phyloP scores from a whole-genome alignment of 208 protist species.

The Trypanosoma brucei region DNA sequence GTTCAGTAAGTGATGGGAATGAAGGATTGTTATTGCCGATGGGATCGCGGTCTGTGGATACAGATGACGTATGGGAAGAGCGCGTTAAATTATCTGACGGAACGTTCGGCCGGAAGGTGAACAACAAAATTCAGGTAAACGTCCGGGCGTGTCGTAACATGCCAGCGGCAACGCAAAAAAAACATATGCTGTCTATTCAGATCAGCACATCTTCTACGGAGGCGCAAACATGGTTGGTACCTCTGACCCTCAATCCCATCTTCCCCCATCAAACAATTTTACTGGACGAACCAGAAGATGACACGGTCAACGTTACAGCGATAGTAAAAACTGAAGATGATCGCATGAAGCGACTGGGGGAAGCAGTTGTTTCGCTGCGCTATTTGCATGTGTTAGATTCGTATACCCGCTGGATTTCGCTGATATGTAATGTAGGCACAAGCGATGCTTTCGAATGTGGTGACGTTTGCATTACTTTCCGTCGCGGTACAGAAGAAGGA shows the following conservation, averaged over 20 bases:
- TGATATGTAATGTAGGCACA: conserved; percentile 36
- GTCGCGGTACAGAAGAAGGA: background rate
- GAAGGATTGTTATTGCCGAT: background rate
- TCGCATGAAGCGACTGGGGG: conserved; percentile 30
- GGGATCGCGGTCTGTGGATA: no score
- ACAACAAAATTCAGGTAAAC: conserved; percentile 9
- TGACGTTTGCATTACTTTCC: conserved; percentile 26
- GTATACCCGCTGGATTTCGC: conserved; percentile 14
- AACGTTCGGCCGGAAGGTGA: background rate
- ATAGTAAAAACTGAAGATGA: conserved; percentile 23
- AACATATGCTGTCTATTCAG: conserved; percentile 9
- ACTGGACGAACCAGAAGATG: background rate
- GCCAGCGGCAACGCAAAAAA: background rate
- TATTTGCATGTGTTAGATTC: conserved; percentile 10
- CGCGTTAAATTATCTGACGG: background rate
- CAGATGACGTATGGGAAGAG: no score
- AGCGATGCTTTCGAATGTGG: conserved; percentile 29
- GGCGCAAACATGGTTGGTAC: conserved; percentile 3
- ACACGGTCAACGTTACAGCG: conserved; percentile 29
- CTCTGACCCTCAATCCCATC: background rate
- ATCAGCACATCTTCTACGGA: conserved; percentile 1
- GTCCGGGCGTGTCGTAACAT: conserved; percentile 11
- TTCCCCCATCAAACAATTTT: conserved; percentile 4
- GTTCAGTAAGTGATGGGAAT: background rate
- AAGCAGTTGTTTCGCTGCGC: conserved; percentile 24